Conservation (phyloP, 192 early-diverging fungal genomes). For the Backusella australiensis region DNA sequence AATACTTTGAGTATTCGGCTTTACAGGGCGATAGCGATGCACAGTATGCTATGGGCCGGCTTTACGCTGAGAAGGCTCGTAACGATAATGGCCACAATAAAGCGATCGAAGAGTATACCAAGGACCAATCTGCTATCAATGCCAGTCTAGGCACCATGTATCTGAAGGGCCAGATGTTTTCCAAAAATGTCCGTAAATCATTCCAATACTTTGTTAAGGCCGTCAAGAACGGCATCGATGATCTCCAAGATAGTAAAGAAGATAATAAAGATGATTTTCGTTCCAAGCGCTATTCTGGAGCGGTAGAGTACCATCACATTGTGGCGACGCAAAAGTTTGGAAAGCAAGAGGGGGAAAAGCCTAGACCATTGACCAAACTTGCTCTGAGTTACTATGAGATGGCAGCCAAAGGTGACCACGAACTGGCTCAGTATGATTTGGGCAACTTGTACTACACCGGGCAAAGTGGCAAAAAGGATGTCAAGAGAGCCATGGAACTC, state of each 20-base stretch:
- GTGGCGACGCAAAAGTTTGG: not conserved
- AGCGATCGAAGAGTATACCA: not conserved
- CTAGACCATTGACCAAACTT: not conserved
- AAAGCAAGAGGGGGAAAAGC: not conserved
- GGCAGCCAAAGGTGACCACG: not conserved
- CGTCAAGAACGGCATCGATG: not conserved
- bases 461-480: not conserved
- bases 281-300: not conserved
- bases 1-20: not conserved
- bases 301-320: not conserved
- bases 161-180: not conserved
- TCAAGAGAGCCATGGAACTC: not conserved
- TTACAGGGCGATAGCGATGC: not conserved
- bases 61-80: not conserved
- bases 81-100: not conserved
- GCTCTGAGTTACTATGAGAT: not conserved
- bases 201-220: not conserved
- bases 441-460: not conserved
- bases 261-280: not conserved
- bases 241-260: not conserved
- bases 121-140: not conserved
- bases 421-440: not conserved
- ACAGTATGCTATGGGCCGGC: not conserved
- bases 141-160: not conserved
- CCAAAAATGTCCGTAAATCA: not conserved